Percentiles rank a stretch among this genome's conserved stretches.
These are phyloP conservation scores for Hansenula sp. DNA, from an alignment of 1,139 yeast species.

Conservation along the genomic window DNA sequence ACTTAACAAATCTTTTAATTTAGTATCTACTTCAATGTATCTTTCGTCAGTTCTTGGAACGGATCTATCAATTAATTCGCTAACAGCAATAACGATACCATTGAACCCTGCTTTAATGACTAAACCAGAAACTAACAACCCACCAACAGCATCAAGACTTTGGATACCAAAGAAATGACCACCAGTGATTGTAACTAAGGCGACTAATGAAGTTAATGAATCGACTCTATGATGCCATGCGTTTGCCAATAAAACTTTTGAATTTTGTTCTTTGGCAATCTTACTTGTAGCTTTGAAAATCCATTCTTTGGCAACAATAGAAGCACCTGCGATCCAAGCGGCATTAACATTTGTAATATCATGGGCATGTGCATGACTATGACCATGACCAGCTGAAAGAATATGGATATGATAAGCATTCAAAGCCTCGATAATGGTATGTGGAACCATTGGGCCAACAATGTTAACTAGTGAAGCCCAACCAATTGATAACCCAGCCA, in stretches of 20 bases:
- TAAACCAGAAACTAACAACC: slow-evolving; percentile 74
- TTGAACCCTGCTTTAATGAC: slow-evolving; percentile 82
- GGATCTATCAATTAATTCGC: slow-evolving; percentile 70
- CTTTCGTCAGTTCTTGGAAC: slow-evolving; percentile 36
- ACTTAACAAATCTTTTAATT: slow-evolving; percentile 31
- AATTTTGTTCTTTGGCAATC: slow-evolving; percentile 72
- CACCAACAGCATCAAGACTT: slow-evolving; percentile 92
- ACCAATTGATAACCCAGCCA: slow-evolving; percentile 91
- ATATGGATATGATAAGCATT: slow-evolving; percentile 32
- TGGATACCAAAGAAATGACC: slow-evolving; percentile 74
- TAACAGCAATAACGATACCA: slow-evolving; percentile 65
- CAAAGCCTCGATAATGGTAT: slow-evolving; percentile 43
- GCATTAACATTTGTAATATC: slow-evolving; percentile 78
- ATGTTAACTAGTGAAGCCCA: slow-evolving; percentile 77
- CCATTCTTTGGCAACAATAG: slow-evolving; percentile 83
- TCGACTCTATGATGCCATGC: slow-evolving; percentile 99
- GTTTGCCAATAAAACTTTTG: slow-evolving; percentile 89
- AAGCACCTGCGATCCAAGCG: slow-evolving; percentile 92
- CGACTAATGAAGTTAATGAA: slow-evolving; percentile 87
- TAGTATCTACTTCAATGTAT: slow-evolving; percentile 34
- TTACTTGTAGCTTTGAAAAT: slow-evolving; percentile 77
- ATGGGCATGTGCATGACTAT: slow-evolving; percentile 36
- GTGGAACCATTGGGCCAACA: slow-evolving; percentile 64
- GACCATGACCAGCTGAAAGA: slow-evolving; percentile 32
- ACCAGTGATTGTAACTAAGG: slow-evolving; percentile 81